phyloP scores from a whole-genome alignment of 1,139 yeast genomes.

The Kluyveromyces sp. region DNA sequence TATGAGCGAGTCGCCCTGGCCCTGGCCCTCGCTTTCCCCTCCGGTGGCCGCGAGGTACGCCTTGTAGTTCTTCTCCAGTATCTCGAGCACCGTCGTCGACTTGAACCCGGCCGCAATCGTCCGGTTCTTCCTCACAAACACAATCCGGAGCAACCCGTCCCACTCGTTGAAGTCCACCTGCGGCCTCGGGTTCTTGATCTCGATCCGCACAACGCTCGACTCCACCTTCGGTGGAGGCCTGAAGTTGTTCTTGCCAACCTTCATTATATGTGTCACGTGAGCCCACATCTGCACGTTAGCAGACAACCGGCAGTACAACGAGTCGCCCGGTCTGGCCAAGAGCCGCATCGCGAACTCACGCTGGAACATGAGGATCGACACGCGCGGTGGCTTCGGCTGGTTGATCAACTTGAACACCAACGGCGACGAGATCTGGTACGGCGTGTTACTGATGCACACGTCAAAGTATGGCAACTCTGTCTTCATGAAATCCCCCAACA shows the following conservation, averaged over 20 bases:
- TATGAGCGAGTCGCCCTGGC: slow-evolving; percentile 38
- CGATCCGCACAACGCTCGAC: slow-evolving; percentile 89
- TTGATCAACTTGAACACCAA: slow-evolving; percentile 85
- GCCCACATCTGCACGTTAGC: slow-evolving; percentile 99
- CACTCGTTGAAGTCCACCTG: slow-evolving; percentile 88
- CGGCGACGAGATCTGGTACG: slow-evolving; percentile 96
- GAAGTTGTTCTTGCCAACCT: slow-evolving; percentile 93
- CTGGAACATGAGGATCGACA: slow-evolving; percentile 94
- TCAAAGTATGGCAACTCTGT: slow-evolving; percentile 93
- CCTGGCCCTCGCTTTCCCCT: too few species aligned
- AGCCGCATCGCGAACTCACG: slow-evolving; percentile 91
- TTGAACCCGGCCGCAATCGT: slow-evolving; percentile 92
- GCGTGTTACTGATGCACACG: slow-evolving; percentile 93
- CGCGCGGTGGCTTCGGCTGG: slow-evolving; percentile 91
- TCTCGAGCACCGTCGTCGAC: slow-evolving; percentile 70
- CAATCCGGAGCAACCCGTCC: slow-evolving; percentile 90
- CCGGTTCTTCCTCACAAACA: slow-evolving; percentile 87
- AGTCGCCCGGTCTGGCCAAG: slow-evolving; percentile 92
- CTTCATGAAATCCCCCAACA: slow-evolving; percentile 94
- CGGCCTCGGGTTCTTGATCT: slow-evolving; percentile 87
- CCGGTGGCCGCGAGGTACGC: slow-evolving; percentile 63
- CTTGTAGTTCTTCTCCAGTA: slow-evolving; percentile 82
- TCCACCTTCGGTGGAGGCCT: slow-evolving; percentile 99
- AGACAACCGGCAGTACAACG: slow-evolving; percentile 82
- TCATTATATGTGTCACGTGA: slow-evolving; percentile 94